Evolutionary conservation across 805 yeast species (phyloP).

Genomic region (Candida xyloterini): DNA sequence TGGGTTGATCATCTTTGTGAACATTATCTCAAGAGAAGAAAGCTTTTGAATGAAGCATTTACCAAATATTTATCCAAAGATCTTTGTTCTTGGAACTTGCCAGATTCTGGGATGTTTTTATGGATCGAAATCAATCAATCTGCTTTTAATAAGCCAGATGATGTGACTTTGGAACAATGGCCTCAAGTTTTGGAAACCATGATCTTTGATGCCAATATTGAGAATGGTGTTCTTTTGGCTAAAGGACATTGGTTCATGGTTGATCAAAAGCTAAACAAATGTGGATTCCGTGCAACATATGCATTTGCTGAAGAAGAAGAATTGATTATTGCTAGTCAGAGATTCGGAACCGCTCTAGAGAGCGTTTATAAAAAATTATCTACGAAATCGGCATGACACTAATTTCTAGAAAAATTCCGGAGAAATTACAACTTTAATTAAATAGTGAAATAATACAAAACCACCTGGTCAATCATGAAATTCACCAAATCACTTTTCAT

Average conservation of each 20-base stretch:
- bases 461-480: conserved; percentile 6
- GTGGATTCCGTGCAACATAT: conserved; percentile 34
- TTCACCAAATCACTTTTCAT: conserved; percentile 1
- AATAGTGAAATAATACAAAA: background rate
- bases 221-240: conserved; percentile 28
- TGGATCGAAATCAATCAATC: conserved; percentile 41
- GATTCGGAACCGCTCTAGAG: conserved; percentile 26
- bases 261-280: conserved; percentile 15
- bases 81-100: conserved; percentile 40
- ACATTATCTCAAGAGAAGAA: conserved; percentile 64
- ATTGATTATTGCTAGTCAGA: conserved; percentile 26
- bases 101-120: conserved; percentile 45
- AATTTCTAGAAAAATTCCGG: conserved; percentile 4
- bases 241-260: conserved; percentile 37
- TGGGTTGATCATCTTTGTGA: conserved; percentile 66
- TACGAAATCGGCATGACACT: background rate
- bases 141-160: conserved; percentile 37
- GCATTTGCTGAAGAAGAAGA: conserved; percentile 29
- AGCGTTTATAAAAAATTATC: conserved; percentile 15
- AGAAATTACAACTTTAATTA: background rate
- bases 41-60: conserved; percentile 52
- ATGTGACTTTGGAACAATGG: conserved; percentile 26
- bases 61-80: conserved; percentile 44
- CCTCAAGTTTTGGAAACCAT: conserved; percentile 30
- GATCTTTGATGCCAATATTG: conserved; percentile 25